Base-by-base conservation (phyloP, 768 basidiomycete genomes). In the Tephrocybe sp. region DNA sequence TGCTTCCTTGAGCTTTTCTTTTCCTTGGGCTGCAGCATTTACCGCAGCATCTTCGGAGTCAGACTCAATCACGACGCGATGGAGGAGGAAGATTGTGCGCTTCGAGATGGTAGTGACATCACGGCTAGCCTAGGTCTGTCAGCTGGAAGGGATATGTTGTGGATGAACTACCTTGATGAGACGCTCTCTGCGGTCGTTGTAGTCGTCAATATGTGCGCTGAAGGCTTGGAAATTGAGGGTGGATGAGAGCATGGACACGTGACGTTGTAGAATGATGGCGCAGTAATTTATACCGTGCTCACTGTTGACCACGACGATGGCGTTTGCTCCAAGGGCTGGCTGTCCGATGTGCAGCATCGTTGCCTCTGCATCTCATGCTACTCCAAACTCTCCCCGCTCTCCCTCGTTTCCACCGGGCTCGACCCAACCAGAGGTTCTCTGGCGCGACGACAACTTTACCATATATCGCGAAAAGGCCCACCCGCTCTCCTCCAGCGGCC, bases 51-150 rank as follows among this genome's bases (percentile, higher is more conserved):
- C 65, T 52, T 71, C 68, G 36, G 63, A 19, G n/a, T 66, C 55
- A 32, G 68, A 64, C 45, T 74, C 74, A 59, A 64, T 60, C 3
- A 71, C 65, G 52, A 85, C 71, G 44, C 93, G 87, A 62, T 98
- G 96, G 4, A 98, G 76, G 35, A 92, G 83, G 64, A 98, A 98
- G 56, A 99, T 98, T 57, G 84, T 75, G 69, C 92, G 95, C 68
- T 99, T 99, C 45, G 93, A 92, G 32, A 89, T 76, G 59, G 85
- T 89, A 20, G 95, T 98, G 45, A 92, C 80, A 68, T 97, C 94
- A 32, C 96, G 84, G 63, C 84, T 87, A 34, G 80, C 77, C 89
- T 92, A 65, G 12, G 3, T 9, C n/a, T 11, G 39, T 42, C 16
- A 48, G 51, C 10, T 36, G 35, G 14, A 13, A 41, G 31, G 23